Evolutionary conservation across 1,284 basidiomycete species (phyloP).

Genomic region (Boletus smithii): DNA sequence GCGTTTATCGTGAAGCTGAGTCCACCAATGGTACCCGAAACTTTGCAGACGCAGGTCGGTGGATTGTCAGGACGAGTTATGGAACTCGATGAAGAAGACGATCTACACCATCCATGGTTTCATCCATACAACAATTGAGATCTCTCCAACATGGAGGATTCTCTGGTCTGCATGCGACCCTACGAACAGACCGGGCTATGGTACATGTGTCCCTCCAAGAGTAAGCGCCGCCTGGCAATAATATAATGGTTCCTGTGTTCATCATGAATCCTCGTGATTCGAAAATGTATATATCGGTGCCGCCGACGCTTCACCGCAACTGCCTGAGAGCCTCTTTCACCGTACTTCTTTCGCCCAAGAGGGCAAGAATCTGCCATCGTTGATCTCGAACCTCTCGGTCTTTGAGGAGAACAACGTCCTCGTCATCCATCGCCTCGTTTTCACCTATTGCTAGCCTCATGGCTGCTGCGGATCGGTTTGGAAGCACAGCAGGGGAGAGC

Average conservation of each 20-base stretch:
- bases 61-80: not conserved
- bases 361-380: constrained; percentile 70
- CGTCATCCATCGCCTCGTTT: constrained; percentile 49
- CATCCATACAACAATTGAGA: too few relatives aligned
- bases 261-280: not conserved
- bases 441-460: constrained; percentile 63
- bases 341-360: constrained; percentile 69
- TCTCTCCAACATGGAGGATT: too few relatives aligned
- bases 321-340: constrained; percentile 59
- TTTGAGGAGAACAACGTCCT: constrained; percentile 53
- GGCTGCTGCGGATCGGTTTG: constrained; percentile 71
- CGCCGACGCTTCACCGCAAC: constrained; percentile 22
- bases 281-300: not conserved
- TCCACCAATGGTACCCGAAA: not conserved
- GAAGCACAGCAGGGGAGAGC: constrained; percentile 69
- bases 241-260: too few relatives aligned
- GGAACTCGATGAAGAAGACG: not conserved
- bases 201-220: not conserved
- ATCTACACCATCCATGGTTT: not conserved
- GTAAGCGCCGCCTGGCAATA: not conserved
- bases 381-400: constrained; percentile 65
- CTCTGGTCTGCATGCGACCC: too few relatives aligned
- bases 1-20: not conserved
- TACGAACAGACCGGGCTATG: not conserved
- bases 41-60: not conserved